These are phyloP conservation scores for Colletotrichum sp. DNA, from an alignment of 2,329 filamentous ascomycete species.

Conservation along the genomic window DNA sequence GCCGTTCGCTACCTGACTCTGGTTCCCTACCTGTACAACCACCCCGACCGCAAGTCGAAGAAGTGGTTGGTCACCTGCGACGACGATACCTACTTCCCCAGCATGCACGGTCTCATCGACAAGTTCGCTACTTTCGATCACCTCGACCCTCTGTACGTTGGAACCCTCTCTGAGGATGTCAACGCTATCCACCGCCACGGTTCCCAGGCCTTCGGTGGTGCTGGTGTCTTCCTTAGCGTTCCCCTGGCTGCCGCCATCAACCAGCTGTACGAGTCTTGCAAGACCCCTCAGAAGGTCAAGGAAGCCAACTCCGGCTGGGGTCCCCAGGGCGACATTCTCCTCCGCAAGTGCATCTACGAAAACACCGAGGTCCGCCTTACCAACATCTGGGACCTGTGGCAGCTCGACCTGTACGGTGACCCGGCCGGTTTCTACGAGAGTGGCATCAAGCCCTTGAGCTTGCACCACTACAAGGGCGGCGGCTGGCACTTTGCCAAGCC, in stretches of 20 bases:
- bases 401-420: slow-evolving; percentile 65
- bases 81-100: slow-evolving; percentile 70
- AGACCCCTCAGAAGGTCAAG: slow-evolving; percentile 53
- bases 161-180: slow-evolving; percentile 66
- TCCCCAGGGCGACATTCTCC: slow-evolving; percentile 64
- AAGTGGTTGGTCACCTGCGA: slow-evolving; percentile 69
- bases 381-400: slow-evolving; percentile 62
- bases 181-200: slow-evolving; percentile 65
- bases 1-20: slow-evolving; percentile 63
- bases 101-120: slow-evolving; percentile 58
- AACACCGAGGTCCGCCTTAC: slow-evolving; percentile 65
- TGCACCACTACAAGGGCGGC: slow-evolving; percentile 69
- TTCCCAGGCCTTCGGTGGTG: slow-evolving; percentile 68
- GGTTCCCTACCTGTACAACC: slow-evolving; percentile 58
- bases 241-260: slow-evolving; percentile 52
- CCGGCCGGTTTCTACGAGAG: slow-evolving; percentile 70
- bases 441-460: slow-evolving; percentile 62
- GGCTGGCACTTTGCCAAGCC: slow-evolving; percentile 61
- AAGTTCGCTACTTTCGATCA: slow-evolving; percentile 59
- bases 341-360: slow-evolving; percentile 69
- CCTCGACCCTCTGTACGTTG: slow-evolving; percentile 60
- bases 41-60: slow-evolving; percentile 50
- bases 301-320: slow-evolving; percentile 65
- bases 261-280: slow-evolving; percentile 50
- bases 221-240: slow-evolving; percentile 65